phyloP scores from a whole-genome alignment of 2,329 filamentous ascomycete genomes.

The Calcarisporium arbuscula region DNA sequence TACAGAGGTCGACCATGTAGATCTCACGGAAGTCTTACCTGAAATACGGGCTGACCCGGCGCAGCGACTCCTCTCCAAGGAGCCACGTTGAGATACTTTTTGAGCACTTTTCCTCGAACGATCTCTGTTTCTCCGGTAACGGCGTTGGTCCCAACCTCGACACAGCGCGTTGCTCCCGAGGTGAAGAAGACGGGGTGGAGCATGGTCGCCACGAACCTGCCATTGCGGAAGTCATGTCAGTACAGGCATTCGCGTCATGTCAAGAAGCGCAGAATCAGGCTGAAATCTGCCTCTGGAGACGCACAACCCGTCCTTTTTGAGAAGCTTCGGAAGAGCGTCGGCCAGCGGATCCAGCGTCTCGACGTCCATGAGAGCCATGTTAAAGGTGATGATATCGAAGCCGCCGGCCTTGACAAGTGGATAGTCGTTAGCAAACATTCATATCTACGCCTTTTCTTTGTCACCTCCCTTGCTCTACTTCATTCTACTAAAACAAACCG shows the following conservation, averaged over 20 bases:
- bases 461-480: no score
- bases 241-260: no score
- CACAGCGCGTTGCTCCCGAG: conserved; percentile 29
- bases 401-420: conserved; percentile 14
- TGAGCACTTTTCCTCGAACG: conserved; percentile 29
- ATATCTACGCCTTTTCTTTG: conserved; percentile 2
- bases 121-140: conserved; percentile 28
- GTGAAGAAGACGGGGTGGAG: conserved; percentile 46
- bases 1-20: no score
- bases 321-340: conserved; percentile 29
- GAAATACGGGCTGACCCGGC: conserved; percentile 23
- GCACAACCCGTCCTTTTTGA: conserved; percentile 34
- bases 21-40: conserved; percentile 20
- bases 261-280: background rate
- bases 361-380: conserved; percentile 45
- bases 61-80: conserved; percentile 31
- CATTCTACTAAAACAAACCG: no score
- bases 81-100: conserved; percentile 34
- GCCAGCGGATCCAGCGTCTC: conserved; percentile 35
- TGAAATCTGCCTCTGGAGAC: conserved; percentile 13
- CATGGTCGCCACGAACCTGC: conserved; percentile 39
- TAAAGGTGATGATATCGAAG: conserved; percentile 40
- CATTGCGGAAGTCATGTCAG: no score
- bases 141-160: conserved; percentile 31
- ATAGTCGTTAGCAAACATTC: conserved; percentile 2